Conservation (phyloP, 768 basidiomycete species). For the Amanita phalloides region DNA sequence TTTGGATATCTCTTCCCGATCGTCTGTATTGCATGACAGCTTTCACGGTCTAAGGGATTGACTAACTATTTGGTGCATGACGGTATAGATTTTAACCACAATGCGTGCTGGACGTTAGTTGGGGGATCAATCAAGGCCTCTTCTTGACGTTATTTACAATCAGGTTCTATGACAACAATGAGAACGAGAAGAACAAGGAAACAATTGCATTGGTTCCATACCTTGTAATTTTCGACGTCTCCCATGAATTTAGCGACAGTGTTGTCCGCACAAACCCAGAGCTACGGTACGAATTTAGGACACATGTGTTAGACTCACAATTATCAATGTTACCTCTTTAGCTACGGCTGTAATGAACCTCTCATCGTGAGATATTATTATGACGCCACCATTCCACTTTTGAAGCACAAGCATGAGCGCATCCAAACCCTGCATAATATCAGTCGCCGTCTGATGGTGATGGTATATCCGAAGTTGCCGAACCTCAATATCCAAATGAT, state of each 20-base stretch:
- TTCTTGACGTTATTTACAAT: conserved; percentile 66
- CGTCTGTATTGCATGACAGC: neutral
- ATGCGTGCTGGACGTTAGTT: neutral
- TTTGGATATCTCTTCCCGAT: neutral
- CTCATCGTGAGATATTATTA: conserved; percentile 93
- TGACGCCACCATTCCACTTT: conserved; percentile 85
- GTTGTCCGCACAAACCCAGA: conserved; percentile 89
- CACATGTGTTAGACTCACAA: neutral
- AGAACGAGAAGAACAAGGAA: neutral
- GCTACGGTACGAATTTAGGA: conserved; percentile 26
- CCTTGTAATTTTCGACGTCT: conserved; percentile 91
- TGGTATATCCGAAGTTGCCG: conserved; percentile 8
- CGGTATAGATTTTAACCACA: neutral
- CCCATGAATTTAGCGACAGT: conserved; percentile 78
- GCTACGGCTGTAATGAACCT: conserved; percentile 88
- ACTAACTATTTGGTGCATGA: neutral
- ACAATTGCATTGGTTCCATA: conserved; percentile 13
- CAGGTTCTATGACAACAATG: conserved; percentile 36
- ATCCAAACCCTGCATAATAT: conserved; percentile 69
- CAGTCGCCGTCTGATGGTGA: conserved; percentile 6
- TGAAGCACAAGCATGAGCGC: conserved; percentile 80
- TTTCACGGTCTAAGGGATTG: neutral
- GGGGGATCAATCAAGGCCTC: conserved; percentile 27
- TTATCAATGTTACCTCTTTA: conserved; percentile 43
- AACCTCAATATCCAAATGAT: conserved; percentile 92